Percentiles rank a stretch among this genome's conserved stretches.
phyloP scores from a whole-genome alignment of 768 basidiomycete genomes.

The Cystobasidium ongulense region DNA sequence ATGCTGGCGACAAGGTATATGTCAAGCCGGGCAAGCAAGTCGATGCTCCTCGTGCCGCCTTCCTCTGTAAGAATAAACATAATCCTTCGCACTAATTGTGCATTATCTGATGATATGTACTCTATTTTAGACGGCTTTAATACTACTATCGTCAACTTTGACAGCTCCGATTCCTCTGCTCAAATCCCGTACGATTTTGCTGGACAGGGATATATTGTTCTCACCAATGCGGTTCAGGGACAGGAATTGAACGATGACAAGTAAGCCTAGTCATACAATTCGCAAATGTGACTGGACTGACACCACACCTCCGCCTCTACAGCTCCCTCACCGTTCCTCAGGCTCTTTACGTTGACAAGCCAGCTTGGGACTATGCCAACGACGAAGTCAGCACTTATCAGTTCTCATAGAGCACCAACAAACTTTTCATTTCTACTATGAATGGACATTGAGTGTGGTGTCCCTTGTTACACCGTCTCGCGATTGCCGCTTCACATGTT shows the following conservation, averaged over 20 bases:
- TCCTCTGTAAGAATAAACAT: slow-evolving; percentile 2
- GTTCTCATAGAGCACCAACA: slow-evolving; percentile 5
- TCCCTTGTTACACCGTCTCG: no score
- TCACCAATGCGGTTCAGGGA: slow-evolving; percentile 20
- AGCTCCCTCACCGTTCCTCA: slow-evolving; percentile 20
- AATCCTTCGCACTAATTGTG: not conserved
- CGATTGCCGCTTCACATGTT: no score
- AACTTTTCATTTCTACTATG: no score
- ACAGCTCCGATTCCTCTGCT: slow-evolving; percentile 15
- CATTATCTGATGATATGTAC: not conserved
- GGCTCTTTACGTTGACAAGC: not conserved
- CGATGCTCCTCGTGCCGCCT: slow-evolving; percentile 11
- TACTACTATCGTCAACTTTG: slow-evolving; percentile 20
- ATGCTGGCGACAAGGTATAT: slow-evolving; percentile 25
- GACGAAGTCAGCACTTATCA: slow-evolving; percentile 10
- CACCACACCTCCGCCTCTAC: not conserved
- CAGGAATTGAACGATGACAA: slow-evolving; percentile 30
- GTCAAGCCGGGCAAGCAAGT: slow-evolving; percentile 11
- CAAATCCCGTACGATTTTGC: slow-evolving; percentile 23
- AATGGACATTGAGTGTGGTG: no score
- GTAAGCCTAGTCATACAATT: not conserved
- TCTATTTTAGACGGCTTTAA: not conserved
- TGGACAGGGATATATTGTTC: slow-evolving; percentile 22
- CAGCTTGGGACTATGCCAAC: slow-evolving; percentile 10
- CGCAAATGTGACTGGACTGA: not conserved